Evolutionary conservation across 2,329 filamentous ascomycete species (phyloP), one percentile per base, ranked within the genome.

Genomic region (Epichloe festucae): DNA sequence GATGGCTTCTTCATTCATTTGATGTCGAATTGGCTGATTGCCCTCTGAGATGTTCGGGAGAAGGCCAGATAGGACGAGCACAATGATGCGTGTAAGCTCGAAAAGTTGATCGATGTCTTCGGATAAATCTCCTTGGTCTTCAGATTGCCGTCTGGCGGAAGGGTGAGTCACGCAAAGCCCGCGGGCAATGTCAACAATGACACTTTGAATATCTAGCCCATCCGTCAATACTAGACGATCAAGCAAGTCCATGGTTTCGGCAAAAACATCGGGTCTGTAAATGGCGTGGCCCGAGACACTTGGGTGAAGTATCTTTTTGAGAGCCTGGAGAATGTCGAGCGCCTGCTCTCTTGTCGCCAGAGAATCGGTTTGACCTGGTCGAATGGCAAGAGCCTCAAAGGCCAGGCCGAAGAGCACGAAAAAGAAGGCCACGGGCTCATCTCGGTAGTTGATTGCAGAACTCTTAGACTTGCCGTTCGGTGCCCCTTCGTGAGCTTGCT

Each of bases 21-120:
- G 82, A 61, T 89, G 83, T 45, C 87, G 82, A 31, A 80, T 82
- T 58, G 76, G 75, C 57, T 77, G 80, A 45, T 77, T 81, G 47
- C 75, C 72, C 54, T 87, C 85, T 4, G 80, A 80, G 4, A 94
- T 73, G 54, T 91, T 94, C 4, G 94, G 93, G 21, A 98, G 73
- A 40, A 96, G 73, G 0, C 90, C 89, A 0, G 89, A 86, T 31
- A 98, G 75, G 2, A 97, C 91, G 8, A 98, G 75, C 15, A 97
- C 91, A 56, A 97, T 96, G 63, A 96, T 95, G 56, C 93, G 81
- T 0, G 93, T 98, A 46, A 98, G 75, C 68, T 98, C 93, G 61
- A 98, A 98, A 0, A 98, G 77, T 68, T 98, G 93, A 63, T 98
- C 93, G 56, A 98, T 95, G 63, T 98, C 93, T 62, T 98, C 93